A percentile compares a stretch with the other conserved stretches of the same genome.
Evolutionary conservation across 2,329 filamentous ascomycete genomes (phyloP).

Genomic region (Davidsoniella australis): DNA sequence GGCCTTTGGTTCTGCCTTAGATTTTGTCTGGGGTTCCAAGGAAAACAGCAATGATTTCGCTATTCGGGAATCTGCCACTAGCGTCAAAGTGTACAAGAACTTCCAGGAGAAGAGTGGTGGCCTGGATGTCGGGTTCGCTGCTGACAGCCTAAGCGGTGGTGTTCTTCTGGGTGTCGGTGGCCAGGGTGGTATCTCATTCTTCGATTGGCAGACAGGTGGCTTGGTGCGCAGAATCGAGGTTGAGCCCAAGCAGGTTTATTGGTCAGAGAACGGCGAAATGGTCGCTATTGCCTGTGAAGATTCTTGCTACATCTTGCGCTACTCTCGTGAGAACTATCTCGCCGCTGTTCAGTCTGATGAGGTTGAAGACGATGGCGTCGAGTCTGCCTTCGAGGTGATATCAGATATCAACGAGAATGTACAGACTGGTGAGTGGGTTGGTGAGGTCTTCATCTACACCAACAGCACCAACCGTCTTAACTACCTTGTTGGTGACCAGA

Average conservation of each 20-base stretch:
- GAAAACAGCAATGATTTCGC: conserved; percentile 98
- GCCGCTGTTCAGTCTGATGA: conserved; percentile 68
- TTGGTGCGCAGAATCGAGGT: conserved; percentile 85
- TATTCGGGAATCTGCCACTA: conserved; percentile 84
- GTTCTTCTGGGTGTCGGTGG: conserved; percentile 87
- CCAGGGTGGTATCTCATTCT: conserved; percentile 86
- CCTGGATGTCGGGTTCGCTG: conserved; percentile 86
- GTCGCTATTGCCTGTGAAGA: conserved; percentile 89
- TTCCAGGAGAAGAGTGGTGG: conserved; percentile 83
- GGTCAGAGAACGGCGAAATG: conserved; percentile 91
- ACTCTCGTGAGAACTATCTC: conserved; percentile 74
- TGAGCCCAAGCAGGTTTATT: conserved; percentile 64
- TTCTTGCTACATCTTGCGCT: conserved; percentile 84
- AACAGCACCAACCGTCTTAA: conserved; percentile 93
- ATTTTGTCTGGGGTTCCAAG: conserved; percentile 94
- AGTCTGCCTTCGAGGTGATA: conserved; percentile 89
- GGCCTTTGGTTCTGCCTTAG: conserved; percentile 83
- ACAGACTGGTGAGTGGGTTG: conserved; percentile 91
- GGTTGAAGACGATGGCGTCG: conserved; percentile 79
- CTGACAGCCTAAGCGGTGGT: conserved; percentile 78
- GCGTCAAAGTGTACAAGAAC: conserved; percentile 94
- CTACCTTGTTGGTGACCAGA: conserved; percentile 94
- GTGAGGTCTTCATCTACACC: conserved; percentile 97
- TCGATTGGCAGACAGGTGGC: conserved; percentile 83
- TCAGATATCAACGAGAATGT: conserved; percentile 90